phyloP scores from a whole-genome alignment of 768 basidiomycete species.

The Boletus patriciae region DNA sequence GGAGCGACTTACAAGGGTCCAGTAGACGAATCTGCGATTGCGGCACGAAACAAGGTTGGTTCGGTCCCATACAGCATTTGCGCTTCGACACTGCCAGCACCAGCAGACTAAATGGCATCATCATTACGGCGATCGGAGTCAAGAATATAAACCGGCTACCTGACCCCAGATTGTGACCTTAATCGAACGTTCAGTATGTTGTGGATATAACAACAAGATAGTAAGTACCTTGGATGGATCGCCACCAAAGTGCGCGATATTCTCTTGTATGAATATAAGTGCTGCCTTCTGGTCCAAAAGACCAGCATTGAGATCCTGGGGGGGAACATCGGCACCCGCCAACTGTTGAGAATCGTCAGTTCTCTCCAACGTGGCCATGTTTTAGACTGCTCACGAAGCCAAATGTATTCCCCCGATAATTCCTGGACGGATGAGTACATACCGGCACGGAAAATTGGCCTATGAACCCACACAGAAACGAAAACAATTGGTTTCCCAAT shows the following conservation, averaged over 20 bases:
- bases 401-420: conserved; percentile 18
- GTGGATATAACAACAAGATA: background rate
- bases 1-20: conserved; percentile 20
- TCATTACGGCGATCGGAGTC: background rate
- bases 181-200: background rate
- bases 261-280: conserved; percentile 60
- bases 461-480: conserved; percentile 14
- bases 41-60: conserved; percentile 14
- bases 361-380: background rate
- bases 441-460: background rate
- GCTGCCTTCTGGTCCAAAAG: conserved; percentile 60
- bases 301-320: conserved; percentile 57
- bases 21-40: conserved; percentile 18
- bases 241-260: conserved; percentile 65
- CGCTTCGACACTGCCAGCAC: conserved; percentile 15
- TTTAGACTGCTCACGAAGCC: conserved; percentile 13
- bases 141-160: conserved; percentile 1
- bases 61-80: conserved; percentile 13
- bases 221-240: conserved; percentile 50
- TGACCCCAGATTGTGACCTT: conserved; percentile 23
- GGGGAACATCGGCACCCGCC: conserved; percentile 44
- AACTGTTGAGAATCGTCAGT: conserved; percentile 36
- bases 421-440: conserved; percentile 4
- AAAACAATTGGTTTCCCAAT: conserved; percentile 19
- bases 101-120: conserved; percentile 12